Evolutionary conservation across 768 basidiomycete genomes (phyloP), one percentile per base, ranked within the genome.

Genomic region (Clavulina sp.): DNA sequence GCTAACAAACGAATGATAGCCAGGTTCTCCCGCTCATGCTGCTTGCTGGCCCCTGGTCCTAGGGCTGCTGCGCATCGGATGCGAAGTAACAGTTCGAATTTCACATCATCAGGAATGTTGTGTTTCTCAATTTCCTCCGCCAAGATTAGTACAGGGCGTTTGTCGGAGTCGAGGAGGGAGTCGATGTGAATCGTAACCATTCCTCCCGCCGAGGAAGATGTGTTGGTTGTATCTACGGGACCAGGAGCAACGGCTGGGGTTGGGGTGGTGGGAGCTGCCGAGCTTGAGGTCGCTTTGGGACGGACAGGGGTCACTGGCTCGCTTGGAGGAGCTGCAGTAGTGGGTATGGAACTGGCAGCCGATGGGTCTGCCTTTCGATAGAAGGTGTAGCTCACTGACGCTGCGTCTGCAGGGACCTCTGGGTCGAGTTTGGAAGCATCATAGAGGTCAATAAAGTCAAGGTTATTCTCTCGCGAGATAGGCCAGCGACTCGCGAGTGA

Each of bases 401-500:
- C 75, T 16, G 79, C 81, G 57, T 84, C 84, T 41, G 67, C 61
- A 4, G 85, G 84, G 29, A 87, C 71, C 23, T 70, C 69, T n/a
- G n/a, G n/a, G 44, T 79, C 76, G 29, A 84, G 65, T 58, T 76
- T 70, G 13, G 70, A 59, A 47, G 61, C 66, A 33, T 72, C 72
- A 26, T 70, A 80, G 43, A 91, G 71, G 59, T 88, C 80, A 28
- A 80, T 69, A 21, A 89, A 74, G 56, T 79, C 77, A 59, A 86
- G 69, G 5, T 83, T 81, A 58, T 81, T 75, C 62, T 92, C 87
- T 54, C 84, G 79, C 6, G 87, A 62, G 62, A 80, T 76, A 7
- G 84, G 76, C 84, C 87, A 92, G 50, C 84, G 77, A 59, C 81
- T 85, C 5, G 83, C 81, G 31, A 97, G 76, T 21, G 81, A 80